Conservation (phyloP, 179 eudicot species). For the Gypsophila paniculata region DNA sequence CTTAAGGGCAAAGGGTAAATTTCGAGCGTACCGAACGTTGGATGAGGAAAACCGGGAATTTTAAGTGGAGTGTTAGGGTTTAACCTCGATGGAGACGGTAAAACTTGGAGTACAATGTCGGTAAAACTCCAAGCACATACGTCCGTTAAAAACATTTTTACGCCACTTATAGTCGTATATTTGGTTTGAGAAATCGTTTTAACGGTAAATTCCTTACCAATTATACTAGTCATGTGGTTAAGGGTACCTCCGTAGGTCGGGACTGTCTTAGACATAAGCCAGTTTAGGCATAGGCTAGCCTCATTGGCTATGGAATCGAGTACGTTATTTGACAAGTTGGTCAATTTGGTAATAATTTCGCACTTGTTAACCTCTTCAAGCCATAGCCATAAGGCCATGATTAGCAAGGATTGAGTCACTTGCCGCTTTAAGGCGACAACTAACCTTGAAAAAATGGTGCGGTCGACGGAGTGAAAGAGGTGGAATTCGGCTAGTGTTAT, state of each 20-base stretch:
- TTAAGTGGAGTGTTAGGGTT: constrained; percentile 3
- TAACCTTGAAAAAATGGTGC: constrained; percentile 32
- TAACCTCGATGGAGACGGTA: not conserved
- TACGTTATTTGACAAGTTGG: constrained; percentile 12
- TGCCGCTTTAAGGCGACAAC: constrained; percentile 28
- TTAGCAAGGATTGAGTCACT: constrained; percentile 32
- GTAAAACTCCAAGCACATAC: constrained; percentile 43
- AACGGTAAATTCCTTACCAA: constrained; percentile 28
- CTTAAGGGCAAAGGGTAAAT: constrained; percentile 17
- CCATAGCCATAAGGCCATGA: constrained; percentile 44
- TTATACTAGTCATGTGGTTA: constrained; percentile 24
- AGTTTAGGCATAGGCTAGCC: constrained; percentile 30
- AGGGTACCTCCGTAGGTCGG: constrained; percentile 28
- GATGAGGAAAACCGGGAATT: constrained; percentile 34
- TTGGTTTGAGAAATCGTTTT: constrained; percentile 23
- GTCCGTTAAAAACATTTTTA: constrained; percentile 32
- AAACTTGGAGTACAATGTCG: constrained; percentile 39
- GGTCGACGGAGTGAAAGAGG: constrained; percentile 29
- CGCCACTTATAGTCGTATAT: constrained; percentile 37
- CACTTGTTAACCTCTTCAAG: constrained; percentile 27
- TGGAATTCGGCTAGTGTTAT: constrained; percentile 35
- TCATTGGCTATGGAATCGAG: constrained; percentile 40
- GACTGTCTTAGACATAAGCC: constrained; percentile 24
- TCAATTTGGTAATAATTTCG: constrained; percentile 16
- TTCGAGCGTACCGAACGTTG: constrained; percentile 28